Percentiles rank a stretch among this genome's conserved stretches.
Conservation (phyloP, 2,329 filamentous ascomycete genomes). For the Gaeumannomyces sp. region DNA sequence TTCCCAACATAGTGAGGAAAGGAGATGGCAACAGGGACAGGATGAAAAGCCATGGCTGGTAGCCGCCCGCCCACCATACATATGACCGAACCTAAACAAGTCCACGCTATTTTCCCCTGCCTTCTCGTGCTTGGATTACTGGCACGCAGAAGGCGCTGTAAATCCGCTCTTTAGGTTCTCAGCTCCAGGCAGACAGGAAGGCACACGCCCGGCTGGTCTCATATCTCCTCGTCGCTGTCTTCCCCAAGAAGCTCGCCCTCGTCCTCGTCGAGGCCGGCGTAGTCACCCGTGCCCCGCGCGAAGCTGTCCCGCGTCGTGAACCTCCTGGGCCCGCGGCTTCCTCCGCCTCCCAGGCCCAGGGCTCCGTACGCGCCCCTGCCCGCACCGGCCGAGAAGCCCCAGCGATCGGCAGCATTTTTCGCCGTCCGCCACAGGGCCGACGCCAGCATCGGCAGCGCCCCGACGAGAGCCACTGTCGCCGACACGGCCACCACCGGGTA, state of each 20-base stretch:
- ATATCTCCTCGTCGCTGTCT: conserved; percentile 85
- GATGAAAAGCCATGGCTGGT: not conserved
- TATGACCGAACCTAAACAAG: not conserved
- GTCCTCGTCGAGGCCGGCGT: conserved; percentile 82
- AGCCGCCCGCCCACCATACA: not conserved
- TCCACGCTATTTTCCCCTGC: not conserved
- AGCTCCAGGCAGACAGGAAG: not conserved
- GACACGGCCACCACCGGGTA: conserved; percentile 73
- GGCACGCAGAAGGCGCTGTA: not conserved
- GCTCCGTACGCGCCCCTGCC: conserved; percentile 41
- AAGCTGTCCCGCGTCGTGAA: conserved; percentile 91
- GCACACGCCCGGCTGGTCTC: conserved; percentile 14
- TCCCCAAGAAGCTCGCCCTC: conserved; percentile 92
- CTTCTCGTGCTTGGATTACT: not conserved
- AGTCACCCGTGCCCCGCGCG: conserved; percentile 79
- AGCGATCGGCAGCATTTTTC: conserved; percentile 43
- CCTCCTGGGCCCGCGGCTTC: conserved; percentile 53
- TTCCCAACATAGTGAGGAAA: not conserved
- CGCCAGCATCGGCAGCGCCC: conserved; percentile 63
- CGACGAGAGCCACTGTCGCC: conserved; percentile 53
- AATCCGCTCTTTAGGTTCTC: not conserved
- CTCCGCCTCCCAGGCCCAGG: conserved; percentile 43
- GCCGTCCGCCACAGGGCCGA: conserved; percentile 66
- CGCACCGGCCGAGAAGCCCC: conserved; percentile 33
- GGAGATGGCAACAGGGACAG: not conserved